phyloP scores from a whole-genome alignment of 306 rosid genomes.

The Vachellia pachyceras region DNA sequence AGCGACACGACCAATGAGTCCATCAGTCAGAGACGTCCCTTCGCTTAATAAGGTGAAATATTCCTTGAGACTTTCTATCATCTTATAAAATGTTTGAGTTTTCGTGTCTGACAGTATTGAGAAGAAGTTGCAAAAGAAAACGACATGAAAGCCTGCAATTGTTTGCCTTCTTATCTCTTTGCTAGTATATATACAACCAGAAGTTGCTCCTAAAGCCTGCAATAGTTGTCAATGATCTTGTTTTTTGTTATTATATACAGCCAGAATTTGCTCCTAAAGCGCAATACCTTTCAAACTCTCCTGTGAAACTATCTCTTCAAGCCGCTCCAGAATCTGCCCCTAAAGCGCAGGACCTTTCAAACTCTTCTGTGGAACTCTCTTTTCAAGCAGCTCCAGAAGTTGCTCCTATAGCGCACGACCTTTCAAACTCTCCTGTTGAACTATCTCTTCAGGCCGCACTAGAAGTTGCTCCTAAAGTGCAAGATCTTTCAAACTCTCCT shows the following conservation, averaged over 20 bases:
- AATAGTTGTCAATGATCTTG: slow-evolving; percentile 32
- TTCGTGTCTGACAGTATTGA: not conserved
- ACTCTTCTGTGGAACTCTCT: too few relatives aligned
- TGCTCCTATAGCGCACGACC: slow-evolving; percentile 33
- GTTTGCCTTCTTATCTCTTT: slow-evolving; percentile 6
- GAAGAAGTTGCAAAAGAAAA: slow-evolving; percentile 8
- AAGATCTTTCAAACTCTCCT: slow-evolving; percentile 44
- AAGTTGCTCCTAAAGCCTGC: slow-evolving; percentile 36
- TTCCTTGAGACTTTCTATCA: slow-evolving; percentile 4
- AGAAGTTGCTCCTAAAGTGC: slow-evolving; percentile 40
- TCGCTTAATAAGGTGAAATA: slow-evolving; percentile 58
- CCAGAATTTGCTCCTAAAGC: slow-evolving; percentile 35
- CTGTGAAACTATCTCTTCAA: slow-evolving; percentile 42
- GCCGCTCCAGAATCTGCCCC: slow-evolving; percentile 34
- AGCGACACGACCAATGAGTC: slow-evolving; percentile 33
- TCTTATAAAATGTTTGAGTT: not conserved
- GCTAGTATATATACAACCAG: slow-evolving; percentile 38
- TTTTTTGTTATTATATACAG: slow-evolving; percentile 42
- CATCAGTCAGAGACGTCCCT: slow-evolving; percentile 32
- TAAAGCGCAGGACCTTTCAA: too few relatives aligned
- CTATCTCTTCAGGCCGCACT: slow-evolving; percentile 44
- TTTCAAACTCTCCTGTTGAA: slow-evolving; percentile 43
- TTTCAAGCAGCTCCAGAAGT: slow-evolving; percentile 16
- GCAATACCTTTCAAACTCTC: slow-evolving; percentile 43
- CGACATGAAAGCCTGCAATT: slow-evolving; percentile 1